These are phyloP conservation scores for Hypoxylon fuscum DNA, from an alignment of 495 filamentous ascomycete genomes.

Conservation along the genomic window DNA sequence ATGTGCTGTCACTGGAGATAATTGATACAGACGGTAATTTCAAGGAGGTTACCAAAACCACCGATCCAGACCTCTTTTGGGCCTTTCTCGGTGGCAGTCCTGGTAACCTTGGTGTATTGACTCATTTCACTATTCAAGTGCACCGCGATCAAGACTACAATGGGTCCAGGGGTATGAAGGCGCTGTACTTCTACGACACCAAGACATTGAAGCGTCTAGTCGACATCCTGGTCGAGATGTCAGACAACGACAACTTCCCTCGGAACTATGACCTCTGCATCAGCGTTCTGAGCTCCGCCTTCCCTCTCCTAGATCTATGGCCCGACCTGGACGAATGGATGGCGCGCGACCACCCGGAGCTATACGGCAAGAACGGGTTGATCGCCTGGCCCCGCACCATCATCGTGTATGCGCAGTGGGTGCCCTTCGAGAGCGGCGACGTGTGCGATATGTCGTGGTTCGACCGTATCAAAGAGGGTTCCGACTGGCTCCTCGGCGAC, in stretches of 20 bases:
- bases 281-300: slow-evolving; percentile 51
- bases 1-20: slow-evolving; percentile 50
- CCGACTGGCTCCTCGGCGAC: slow-evolving; percentile 36
- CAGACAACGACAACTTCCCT: slow-evolving; percentile 50
- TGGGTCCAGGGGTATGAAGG: slow-evolving; percentile 48
- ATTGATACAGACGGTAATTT: slow-evolving; percentile 49
- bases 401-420: slow-evolving; percentile 56
- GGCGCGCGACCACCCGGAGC: slow-evolving; percentile 44
- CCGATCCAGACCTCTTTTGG: slow-evolving; percentile 51
- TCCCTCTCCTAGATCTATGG: slow-evolving; percentile 42
- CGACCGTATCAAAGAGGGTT: slow-evolving; percentile 45
- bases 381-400: slow-evolving; percentile 47
- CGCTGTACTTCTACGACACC: slow-evolving; percentile 45
- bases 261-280: slow-evolving; percentile 54
- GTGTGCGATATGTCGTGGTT: slow-evolving; percentile 49
- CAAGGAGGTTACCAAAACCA: slow-evolving; percentile 49
- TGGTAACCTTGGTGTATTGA: slow-evolving; percentile 54
- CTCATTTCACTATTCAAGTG: slow-evolving; percentile 52
- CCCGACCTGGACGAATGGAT: slow-evolving; percentile 45
- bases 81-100: slow-evolving; percentile 55
- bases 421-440: slow-evolving; percentile 46
- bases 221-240: slow-evolving; percentile 51
- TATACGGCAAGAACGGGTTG: slow-evolving; percentile 43
- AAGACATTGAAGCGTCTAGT: slow-evolving; percentile 45
- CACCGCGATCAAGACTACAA: slow-evolving; percentile 50